These are phyloP conservation scores for Alnus glutinosa DNA, from an alignment of 306 rosid species.

Conservation along the genomic window DNA sequence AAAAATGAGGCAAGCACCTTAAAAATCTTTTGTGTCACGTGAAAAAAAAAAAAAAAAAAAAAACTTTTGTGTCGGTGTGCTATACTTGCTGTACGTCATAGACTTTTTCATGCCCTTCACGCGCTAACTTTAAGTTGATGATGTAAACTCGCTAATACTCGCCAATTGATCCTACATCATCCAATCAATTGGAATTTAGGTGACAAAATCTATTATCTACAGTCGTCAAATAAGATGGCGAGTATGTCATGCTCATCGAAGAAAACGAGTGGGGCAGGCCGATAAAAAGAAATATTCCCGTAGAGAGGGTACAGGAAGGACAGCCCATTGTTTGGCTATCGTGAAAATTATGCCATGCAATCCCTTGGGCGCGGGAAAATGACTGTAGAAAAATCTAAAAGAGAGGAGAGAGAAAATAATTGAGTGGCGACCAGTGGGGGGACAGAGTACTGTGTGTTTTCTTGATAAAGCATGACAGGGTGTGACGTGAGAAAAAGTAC, in stretches of 20 bases:
- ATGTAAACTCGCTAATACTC: neutral
- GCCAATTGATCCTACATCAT: neutral
- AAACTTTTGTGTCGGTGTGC: neutral
- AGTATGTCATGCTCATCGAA: neutral
- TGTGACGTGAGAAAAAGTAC: neutral
- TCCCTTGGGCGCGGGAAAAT: too few relatives aligned
- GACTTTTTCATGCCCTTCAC: neutral
- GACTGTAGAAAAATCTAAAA: too few relatives aligned
- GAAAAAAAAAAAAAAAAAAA: too few relatives aligned
- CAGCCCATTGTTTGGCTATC: neutral
- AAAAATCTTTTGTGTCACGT: neutral
- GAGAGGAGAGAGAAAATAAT: neutral
- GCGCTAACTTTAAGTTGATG: neutral
- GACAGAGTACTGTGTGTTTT: neutral
- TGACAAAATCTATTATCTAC: neutral
- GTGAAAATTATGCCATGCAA: too few relatives aligned
- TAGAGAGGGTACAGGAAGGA: neutral
- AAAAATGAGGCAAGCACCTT: too few relatives aligned
- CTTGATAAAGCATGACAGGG: neutral
- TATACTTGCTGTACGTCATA: neutral
- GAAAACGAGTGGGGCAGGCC: neutral
- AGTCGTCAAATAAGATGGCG: neutral
- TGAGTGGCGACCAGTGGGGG: neutral
- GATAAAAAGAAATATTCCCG: neutral
- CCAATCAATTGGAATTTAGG: neutral